Base-by-base conservation (phyloP, 202 grass and related monocot species). In the Dendrocalamus latiflorus region DNA sequence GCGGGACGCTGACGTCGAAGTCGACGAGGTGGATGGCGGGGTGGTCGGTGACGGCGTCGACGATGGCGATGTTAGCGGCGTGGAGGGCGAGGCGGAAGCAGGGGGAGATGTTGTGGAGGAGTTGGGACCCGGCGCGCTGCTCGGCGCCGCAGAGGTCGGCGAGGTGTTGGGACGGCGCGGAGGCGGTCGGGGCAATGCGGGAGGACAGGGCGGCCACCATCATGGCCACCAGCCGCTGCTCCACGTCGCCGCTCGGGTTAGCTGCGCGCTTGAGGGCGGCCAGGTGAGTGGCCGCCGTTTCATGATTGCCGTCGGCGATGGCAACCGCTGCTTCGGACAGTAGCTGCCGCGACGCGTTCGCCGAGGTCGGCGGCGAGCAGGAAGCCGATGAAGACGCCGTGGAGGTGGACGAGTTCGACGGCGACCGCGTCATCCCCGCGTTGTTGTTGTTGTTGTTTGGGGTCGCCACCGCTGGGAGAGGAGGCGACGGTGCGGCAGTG, bases 21-120 rank as follows among this genome's bases (percentile, higher is more conserved):
- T 98, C 91, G 42, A 95, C 80, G 74, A 98, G 68, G 65, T 98
- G 93, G 68, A 98, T 43, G 34, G 47, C 71, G 36, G 80, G 72
- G 75, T 74, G 67, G 44, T 84, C 83, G 38, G 34, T 75, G 18
- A 91, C 80, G 9, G 90, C 78, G 1, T 87, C 82, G 3, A 88
- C 71, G 83, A 97, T 91, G 22, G 92, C 84, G 48, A 64, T 51
- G 87, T 85, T 97, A 12, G 90, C 90, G 20, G 88, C 90, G 56
- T 93, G 72, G 78, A 97, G 84, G 1, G 83, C 92, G 38, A 97
- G 79, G 71, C 90, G 93, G 84, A 97, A 98, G 79, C 87, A 98
- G 10, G 89, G 95, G 9, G 91, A 93, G 28, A 65, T 59, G 53
- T 91, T 49, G 75, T 90, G 87, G 68, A 97, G 91, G 74, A 90